phyloP scores from a whole-genome alignment of 768 basidiomycete species.

The Postia placenta region DNA sequence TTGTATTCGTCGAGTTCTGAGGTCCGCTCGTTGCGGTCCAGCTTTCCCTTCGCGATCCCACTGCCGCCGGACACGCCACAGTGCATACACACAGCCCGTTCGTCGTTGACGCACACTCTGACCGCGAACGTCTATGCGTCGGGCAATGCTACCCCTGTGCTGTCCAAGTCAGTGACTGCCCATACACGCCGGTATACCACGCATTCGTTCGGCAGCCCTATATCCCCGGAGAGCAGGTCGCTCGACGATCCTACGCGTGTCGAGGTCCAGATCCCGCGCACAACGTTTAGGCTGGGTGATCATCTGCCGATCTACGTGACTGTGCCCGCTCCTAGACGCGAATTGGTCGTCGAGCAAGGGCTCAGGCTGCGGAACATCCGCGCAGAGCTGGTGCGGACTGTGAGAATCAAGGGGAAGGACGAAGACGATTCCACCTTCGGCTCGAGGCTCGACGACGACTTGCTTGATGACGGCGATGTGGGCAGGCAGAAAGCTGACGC shows the following conservation, averaged over 20 bases:
- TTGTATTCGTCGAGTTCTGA: constrained; percentile 42
- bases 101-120: constrained; percentile 65
- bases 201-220: constrained; percentile 47
- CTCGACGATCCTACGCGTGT: constrained; percentile 62
- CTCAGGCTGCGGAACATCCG: constrained; percentile 75
- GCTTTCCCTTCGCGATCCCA: constrained; percentile 78
- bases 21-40: constrained; percentile 43
- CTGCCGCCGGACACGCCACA: constrained; percentile 77
- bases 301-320: constrained; percentile 75
- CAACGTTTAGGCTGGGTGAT: constrained; percentile 67
- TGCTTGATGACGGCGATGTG: constrained; percentile 25
- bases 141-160: constrained; percentile 29
- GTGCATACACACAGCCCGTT: constrained; percentile 70
- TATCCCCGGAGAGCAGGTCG: constrained; percentile 52
- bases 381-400: constrained; percentile 66
- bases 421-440: constrained; percentile 1
- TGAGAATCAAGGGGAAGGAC: constrained; percentile 41
- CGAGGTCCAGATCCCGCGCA: constrained; percentile 65
- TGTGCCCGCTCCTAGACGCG: constrained; percentile 65
- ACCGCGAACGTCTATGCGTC: constrained; percentile 53
- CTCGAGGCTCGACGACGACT: neutral
- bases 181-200: constrained; percentile 73
- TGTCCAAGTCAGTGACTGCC: constrained; percentile 56
- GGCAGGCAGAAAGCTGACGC: constrained; percentile 17
- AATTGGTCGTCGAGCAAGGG: constrained; percentile 63